Evolutionary conservation across 169 alveolate species (phyloP), one percentile per base, ranked within the genome.

Genomic region (Plasmodium malariae): DNA sequence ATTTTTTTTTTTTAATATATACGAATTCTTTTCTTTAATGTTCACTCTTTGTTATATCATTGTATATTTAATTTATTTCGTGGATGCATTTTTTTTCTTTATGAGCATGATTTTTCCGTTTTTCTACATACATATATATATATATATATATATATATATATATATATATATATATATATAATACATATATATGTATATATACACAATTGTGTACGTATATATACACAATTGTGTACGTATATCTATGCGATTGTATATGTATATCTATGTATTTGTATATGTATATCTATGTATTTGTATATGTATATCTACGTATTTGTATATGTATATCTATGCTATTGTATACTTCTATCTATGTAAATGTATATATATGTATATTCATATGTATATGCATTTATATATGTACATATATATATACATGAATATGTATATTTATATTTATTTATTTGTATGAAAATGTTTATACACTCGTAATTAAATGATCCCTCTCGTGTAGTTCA

Each of bases 171-270:
- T 40, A 40, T 40, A 9, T 40, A 9, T 40, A 6, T 40, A 6
- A 40, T 40, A 40, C 9, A 6, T 9, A 40, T 17, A 62, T 30
- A 14, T 3, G 70, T 14, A 59, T 7, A 17, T 3, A 28, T 30
- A 59, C n/a, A n/a, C n/a, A n/a, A n/a, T n/a, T 59, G 70, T 36
- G 43, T 59, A 59, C 43, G 70, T 28, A 14, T 12, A 12, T 30
- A 1, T 30, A 36, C n/a, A n/a, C n/a, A n/a, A n/a, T 14, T 30
- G 14, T 24, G 19, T 30, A 62, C 7, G 49, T 14, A 1, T 0
- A 5, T 62, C 26, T 37, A 4, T n/a, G n/a, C n/a, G n/a, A n/a
- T n/a, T n/a, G n/a, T n/a, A n/a, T n/a, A n/a, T 30, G 19, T 36
- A 37, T 62, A 40, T 40, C 9, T 14, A 1, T 0, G 11, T 30